Base-by-base conservation (phyloP, 2,329 filamentous ascomycete species). In the Ascochyta rabiei region DNA sequence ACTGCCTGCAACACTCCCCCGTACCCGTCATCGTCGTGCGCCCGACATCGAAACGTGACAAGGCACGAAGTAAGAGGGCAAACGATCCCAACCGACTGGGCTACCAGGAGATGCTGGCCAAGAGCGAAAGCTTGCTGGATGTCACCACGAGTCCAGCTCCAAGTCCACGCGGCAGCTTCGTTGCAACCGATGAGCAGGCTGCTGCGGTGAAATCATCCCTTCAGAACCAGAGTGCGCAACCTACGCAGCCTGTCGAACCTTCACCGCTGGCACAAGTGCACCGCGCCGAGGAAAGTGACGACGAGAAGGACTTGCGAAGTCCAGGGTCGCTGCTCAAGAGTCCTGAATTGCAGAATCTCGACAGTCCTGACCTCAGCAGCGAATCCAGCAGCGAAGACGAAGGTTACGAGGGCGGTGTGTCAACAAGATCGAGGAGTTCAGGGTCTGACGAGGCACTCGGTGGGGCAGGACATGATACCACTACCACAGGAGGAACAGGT, bases 11-110 rank as follows among this genome's bases (percentile, higher is more conserved):
- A 71, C 93, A 96, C 73, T 96, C 90, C 1, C 92, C 93, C 0
- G 90, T 97, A 1, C 93, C 93, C 1, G 93, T 96, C 7, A 93
- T 96, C 26, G 93, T 97, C 28, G 93, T 96, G 9, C 86, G 93
- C 4, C 92, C 93, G 31, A 89, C 89, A 28, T 89, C 90, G 57
- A 96, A 96, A 77, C 88, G 93, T 18, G 85, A 90, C 70, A 95
- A 95, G 77, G 96, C 96, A 79, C 96, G 95, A 76, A 83, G 84
- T 55, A 96, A 96, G 79, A 87, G 93, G 26, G 84, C 86, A 45
- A 86, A 89, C 48, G 91, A 96, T 65, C 87, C 90, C 6, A 82
- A 80, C 15, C 84, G 92, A 30, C 86, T 89, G 62, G 89, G 87
- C 39, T 96, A 96, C 72, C 81, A 87, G 46, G 84, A 88, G 48